A percentile compares a stretch with the other conserved stretches of the same genome.
Conservation (phyloP, 176 grass and related monocot genomes). For the Metroxylon sagu region DNA sequence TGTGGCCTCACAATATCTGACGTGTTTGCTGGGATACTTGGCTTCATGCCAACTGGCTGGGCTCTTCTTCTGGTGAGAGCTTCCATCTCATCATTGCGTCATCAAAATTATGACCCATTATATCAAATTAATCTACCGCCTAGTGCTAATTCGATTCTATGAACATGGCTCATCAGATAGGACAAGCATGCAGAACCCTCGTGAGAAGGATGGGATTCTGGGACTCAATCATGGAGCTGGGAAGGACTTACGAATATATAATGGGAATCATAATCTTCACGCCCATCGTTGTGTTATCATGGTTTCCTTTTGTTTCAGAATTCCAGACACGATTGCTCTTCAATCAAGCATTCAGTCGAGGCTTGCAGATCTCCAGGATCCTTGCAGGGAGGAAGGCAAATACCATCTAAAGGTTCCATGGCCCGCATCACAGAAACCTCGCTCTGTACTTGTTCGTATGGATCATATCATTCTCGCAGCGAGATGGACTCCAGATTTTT, state of each 20-base stretch:
- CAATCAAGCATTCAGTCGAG: slow-evolving; percentile 93
- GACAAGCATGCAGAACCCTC: slow-evolving; percentile 51
- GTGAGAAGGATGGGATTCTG: slow-evolving; percentile 35
- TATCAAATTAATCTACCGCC: no score
- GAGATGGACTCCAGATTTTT: no score
- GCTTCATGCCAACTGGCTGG: slow-evolving; percentile 91
- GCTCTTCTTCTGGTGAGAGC: slow-evolving; percentile 82
- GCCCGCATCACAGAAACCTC: no score
- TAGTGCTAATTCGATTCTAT: no score
- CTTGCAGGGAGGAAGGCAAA: slow-evolving; percentile 51
- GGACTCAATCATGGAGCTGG: slow-evolving; percentile 97
- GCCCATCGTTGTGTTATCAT: slow-evolving; percentile 73
- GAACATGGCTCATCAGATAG: slow-evolving; percentile 34
- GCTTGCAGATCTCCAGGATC: slow-evolving; percentile 89
- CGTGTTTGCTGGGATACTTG: slow-evolving; percentile 64
- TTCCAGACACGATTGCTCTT: slow-evolving; percentile 91
- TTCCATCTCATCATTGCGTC: no score
- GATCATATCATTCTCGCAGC: no score
- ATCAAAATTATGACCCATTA: no score
- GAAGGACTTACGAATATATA: slow-evolving; percentile 68
- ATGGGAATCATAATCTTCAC: slow-evolving; percentile 81
- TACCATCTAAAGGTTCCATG: slow-evolving; percentile 3
- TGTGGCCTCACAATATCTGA: slow-evolving; percentile 56
- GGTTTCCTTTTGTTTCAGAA: slow-evolving; percentile 97
- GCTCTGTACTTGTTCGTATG: no score